Percentiles rank a stretch among this genome's conserved stretches.
Evolutionary conservation across 116 monocot species (phyloP).

Genomic region (Dioscorea cayenensis): DNA sequence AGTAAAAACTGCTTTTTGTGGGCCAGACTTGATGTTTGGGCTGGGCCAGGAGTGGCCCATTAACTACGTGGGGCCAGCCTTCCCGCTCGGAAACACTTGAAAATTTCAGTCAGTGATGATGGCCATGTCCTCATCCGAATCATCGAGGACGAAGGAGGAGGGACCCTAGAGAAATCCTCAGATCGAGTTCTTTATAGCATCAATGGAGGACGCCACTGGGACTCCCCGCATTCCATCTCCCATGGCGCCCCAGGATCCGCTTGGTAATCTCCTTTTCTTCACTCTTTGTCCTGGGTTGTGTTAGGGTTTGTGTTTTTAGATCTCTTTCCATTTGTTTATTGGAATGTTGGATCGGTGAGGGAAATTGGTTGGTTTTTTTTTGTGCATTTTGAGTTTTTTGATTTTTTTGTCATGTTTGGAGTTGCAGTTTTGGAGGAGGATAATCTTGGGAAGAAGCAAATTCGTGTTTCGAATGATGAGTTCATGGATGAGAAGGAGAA

Average conservation of each 20-base stretch:
- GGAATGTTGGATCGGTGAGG: no score
- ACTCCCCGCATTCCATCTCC: neutral
- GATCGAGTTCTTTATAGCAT: neutral
- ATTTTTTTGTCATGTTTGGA: no score
- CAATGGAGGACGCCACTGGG: neutral
- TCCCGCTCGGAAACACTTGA: slow-evolving; percentile 8
- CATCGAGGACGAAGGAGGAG: neutral
- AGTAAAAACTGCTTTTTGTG: no score
- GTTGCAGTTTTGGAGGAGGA: no score
- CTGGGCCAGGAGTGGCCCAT: neutral
- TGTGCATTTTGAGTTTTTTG: no score
- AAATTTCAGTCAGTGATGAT: neutral
- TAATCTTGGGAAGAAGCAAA: neutral
- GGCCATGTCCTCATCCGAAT: neutral
- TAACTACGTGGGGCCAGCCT: neutral
- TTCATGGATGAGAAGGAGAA: slow-evolving; percentile 13
- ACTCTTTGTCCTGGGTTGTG: neutral
- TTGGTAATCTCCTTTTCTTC: neutral
- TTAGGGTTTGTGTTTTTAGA: no score
- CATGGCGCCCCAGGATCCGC: neutral
- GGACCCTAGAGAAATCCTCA: neutral
- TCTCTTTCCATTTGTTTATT: no score
- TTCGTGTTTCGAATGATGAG: neutral
- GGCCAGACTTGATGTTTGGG: neutral
- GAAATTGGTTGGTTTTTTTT: no score